Percentiles rank a stretch among this genome's conserved stretches.
Evolutionary conservation across 345 rosid species (phyloP).

Genomic region (Camelina sativa): DNA sequence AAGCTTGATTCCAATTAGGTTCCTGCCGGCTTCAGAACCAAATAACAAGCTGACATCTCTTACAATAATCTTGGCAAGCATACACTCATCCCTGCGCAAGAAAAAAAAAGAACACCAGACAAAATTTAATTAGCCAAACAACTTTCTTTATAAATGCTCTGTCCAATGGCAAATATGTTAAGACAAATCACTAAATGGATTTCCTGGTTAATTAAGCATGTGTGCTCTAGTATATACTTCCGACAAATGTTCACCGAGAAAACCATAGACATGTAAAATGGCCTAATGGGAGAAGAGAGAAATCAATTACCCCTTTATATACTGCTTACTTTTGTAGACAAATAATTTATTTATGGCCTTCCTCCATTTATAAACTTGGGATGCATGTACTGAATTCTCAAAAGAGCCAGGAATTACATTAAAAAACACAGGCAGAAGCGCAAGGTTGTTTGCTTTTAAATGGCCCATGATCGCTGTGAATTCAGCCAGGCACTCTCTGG

Average conservation of each 20-base stretch:
- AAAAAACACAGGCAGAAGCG: slow-evolving; percentile 5
- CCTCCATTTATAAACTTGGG: slow-evolving; percentile 26
- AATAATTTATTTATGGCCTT: background rate
- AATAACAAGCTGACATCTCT: slow-evolving; percentile 11
- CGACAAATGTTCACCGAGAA: background rate
- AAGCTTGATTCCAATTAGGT: slow-evolving; percentile 5
- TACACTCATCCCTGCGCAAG: background rate
- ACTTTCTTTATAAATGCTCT: background rate
- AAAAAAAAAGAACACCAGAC: background rate
- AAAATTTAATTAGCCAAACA: background rate
- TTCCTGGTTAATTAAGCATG: background rate
- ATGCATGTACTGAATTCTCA: background rate
- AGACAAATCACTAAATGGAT: background rate
- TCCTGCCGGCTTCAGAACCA: background rate
- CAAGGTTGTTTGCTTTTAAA: background rate
- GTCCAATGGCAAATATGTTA: background rate
- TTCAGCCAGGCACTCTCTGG: background rate
- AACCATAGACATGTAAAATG: background rate
- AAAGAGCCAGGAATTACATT: background rate
- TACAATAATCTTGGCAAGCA: slow-evolving; percentile 21
- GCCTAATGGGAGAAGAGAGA: background rate
- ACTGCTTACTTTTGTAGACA: background rate
- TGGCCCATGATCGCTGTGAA: background rate
- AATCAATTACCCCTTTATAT: slow-evolving; percentile 18
- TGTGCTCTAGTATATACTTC: background rate